Conservation (phyloP, 2,329 filamentous ascomycete genomes). For the Fusarium temperatum region DNA sequence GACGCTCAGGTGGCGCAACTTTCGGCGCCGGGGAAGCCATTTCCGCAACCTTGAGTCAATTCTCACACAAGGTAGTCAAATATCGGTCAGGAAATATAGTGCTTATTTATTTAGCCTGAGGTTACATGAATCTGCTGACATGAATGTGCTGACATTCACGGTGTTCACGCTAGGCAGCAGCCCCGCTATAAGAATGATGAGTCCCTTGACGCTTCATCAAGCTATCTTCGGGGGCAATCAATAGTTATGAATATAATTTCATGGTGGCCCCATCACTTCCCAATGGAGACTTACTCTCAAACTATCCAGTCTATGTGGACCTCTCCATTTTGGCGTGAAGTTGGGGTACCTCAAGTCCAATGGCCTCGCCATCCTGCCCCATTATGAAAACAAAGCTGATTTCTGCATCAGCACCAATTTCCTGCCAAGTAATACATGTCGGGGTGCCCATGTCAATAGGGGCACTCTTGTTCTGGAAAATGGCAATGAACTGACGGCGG, state of each 20-base stretch:
- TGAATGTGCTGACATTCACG: not conserved
- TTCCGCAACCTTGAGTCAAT: accelerated
- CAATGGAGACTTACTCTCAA: accelerated
- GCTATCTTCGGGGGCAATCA: not conserved
- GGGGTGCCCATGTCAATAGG: conserved; percentile 46
- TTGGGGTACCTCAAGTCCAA: conserved; percentile 17
- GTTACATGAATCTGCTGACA: not conserved
- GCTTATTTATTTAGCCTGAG: not conserved
- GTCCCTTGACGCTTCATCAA: not conserved
- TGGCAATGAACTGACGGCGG: conserved; percentile 42
- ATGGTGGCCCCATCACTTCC: too few species aligned
- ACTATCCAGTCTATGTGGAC: not conserved
- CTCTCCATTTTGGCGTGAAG: not conserved
- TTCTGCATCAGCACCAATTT: conserved; percentile 23
- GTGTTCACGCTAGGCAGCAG: conserved; percentile 7
- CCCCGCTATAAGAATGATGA: conserved; percentile 15
- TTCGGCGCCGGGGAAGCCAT: conserved; percentile 31
- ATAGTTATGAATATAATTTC: accelerated
- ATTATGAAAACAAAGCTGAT: conserved; percentile 7
- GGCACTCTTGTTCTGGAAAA: conserved; percentile 45
- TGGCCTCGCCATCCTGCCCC: not conserved
- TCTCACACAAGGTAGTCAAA: not conserved
- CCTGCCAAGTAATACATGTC: conserved; percentile 47
- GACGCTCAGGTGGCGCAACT: conserved; percentile 20
- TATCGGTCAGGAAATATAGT: too few species aligned